Conservation (phyloP, 345 rosid species). For the Linum lewisii region DNA sequence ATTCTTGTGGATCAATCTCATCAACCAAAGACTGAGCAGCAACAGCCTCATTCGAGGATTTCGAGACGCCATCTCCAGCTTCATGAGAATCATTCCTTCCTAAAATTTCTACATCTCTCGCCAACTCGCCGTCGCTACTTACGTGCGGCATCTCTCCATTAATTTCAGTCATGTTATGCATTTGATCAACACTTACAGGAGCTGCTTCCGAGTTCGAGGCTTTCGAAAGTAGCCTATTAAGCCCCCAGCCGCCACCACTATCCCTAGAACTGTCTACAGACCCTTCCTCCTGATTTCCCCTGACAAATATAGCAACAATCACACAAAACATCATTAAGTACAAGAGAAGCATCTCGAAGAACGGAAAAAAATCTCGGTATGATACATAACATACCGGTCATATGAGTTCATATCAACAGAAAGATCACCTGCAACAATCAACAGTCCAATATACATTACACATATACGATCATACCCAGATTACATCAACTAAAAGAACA, state of each 20-base stretch:
- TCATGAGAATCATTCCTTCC: conserved; percentile 24
- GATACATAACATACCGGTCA: conserved; percentile 33
- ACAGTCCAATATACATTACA: conserved; percentile 8
- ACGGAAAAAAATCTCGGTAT: conserved; percentile 2
- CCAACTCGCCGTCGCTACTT: conserved; percentile 20
- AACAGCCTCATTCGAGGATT: conserved; percentile 19
- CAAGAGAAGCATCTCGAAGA: conserved; percentile 4
- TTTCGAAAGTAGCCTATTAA: conserved; percentile 25
- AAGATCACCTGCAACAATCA: conserved; percentile 46
- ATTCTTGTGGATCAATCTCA: conserved; percentile 32
- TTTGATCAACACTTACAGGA: too few species aligned
- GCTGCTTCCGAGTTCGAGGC: too few species aligned
- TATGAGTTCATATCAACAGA: conserved; percentile 54
- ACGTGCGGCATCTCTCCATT: too few species aligned
- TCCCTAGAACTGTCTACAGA: conserved; percentile 28
- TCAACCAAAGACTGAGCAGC: conserved; percentile 15
- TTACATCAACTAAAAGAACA: background rate
- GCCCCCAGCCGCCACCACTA: conserved; percentile 17
- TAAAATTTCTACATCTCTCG: conserved; percentile 33
- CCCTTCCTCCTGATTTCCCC: conserved; percentile 49
- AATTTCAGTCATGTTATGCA: conserved; percentile 21
- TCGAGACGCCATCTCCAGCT: conserved; percentile 17
- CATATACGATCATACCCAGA: background rate
- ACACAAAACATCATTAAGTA: conserved; percentile 6
- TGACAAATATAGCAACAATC: conserved; percentile 16